These are phyloP conservation scores for Globisporangium canariense DNA, from an alignment of 352 stramenopile genomes.

Conservation along the genomic window DNA sequence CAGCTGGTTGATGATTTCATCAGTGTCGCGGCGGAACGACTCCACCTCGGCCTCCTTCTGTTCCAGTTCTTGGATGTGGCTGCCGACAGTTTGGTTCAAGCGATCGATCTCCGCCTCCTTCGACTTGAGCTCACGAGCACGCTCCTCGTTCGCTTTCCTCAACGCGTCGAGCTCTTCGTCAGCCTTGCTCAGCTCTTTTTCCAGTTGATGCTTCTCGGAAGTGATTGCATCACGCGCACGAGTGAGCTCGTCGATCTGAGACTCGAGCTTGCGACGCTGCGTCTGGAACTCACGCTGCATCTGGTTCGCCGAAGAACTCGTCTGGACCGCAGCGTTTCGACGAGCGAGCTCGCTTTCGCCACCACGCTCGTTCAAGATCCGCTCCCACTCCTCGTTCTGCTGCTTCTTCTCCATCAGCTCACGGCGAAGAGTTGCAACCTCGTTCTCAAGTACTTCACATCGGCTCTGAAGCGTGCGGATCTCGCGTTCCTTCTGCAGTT, in stretches of 20 bases:
- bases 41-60: conserved; percentile 4
- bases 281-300: conserved; percentile 23
- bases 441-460: conserved; percentile 25
- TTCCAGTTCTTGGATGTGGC: background rate
- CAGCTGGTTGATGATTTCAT: conserved; percentile 9
- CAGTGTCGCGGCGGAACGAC: conserved; percentile 10
- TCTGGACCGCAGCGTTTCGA: conserved; percentile 34
- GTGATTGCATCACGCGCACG: background rate
- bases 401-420: conserved; percentile 23
- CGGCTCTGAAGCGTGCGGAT: conserved; percentile 32
- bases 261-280: conserved; percentile 12
- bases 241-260: conserved; percentile 16
- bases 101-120: conserved; percentile 10
- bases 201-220: conserved; percentile 12
- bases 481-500: conserved; percentile 48
- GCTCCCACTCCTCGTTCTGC: conserved; percentile 26
- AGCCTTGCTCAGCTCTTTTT: conserved; percentile 11
- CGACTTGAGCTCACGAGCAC: conserved; percentile 2
- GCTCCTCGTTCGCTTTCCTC: conserved; percentile 4
- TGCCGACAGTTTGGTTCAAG: background rate
- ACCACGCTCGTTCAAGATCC: conserved; percentile 38
- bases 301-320: conserved; percentile 30
- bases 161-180: conserved; percentile 7
- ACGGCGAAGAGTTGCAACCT: conserved; percentile 18
- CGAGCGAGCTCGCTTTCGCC: conserved; percentile 38